Evolutionary conservation across 2,329 filamentous ascomycete species (phyloP).

Genomic region (Colletotrichum phormii): DNA sequence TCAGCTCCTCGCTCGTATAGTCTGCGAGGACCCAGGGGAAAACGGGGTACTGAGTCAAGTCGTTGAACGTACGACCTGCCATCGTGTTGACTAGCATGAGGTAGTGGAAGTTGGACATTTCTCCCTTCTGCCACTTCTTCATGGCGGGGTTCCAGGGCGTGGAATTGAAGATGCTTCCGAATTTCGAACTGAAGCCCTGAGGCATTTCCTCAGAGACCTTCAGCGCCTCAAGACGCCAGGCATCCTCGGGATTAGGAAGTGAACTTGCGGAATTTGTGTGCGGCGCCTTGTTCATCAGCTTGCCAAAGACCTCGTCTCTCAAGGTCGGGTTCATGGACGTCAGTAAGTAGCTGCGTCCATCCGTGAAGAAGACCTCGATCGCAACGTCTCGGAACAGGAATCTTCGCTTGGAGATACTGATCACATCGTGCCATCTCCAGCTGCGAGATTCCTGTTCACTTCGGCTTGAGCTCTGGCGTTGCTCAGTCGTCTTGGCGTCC

Average conservation of each 20-base stretch:
- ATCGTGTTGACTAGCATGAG: conserved; percentile 98
- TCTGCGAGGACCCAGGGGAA: conserved; percentile 98
- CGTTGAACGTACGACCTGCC: conserved; percentile 96
- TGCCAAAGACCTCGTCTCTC: conserved; percentile 84
- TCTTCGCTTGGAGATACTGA: conserved; percentile 94
- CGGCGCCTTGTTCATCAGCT: conserved; percentile 82
- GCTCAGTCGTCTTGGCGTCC: conserved; percentile 72
- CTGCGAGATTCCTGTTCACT: conserved; percentile 85
- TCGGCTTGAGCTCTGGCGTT: conserved; percentile 65
- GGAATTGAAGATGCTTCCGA: conserved; percentile 91
- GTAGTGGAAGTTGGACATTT: conserved; percentile 99
- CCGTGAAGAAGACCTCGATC: conserved; percentile 97
- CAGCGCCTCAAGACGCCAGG: conserved; percentile 90
- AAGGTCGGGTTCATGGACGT: conserved; percentile 80
- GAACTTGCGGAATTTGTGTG: conserved; percentile 79
- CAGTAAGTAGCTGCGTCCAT: conserved; percentile 93
- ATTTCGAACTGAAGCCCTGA: conserved; percentile 82
- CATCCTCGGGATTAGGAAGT: conserved; percentile 83
- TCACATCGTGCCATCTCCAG: conserved; percentile 95
- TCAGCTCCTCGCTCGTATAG: conserved; percentile 92
- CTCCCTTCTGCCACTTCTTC: conserved; percentile 89
- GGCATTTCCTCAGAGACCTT: conserved; percentile 72
- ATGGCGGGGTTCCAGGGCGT: conserved; percentile 86
- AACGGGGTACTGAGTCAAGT: conserved; percentile 96
- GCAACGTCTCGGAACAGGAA: conserved; percentile 97